phyloP scores from a whole-genome alignment of 2,329 filamentous ascomycete species.

The Penicillium paneum region DNA sequence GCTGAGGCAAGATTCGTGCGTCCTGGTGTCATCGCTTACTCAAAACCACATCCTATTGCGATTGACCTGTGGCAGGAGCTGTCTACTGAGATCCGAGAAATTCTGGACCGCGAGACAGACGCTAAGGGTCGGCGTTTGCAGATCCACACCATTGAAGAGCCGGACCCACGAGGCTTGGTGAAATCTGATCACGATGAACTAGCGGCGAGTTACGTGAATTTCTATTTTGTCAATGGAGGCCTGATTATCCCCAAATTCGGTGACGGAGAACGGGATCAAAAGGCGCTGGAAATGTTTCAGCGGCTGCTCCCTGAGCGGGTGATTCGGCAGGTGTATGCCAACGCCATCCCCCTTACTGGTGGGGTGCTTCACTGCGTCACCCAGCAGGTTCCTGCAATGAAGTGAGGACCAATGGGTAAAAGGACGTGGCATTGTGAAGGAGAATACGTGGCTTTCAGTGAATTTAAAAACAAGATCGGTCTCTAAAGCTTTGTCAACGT shows the following conservation, averaged over 20 bases:
- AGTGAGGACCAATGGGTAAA: background rate
- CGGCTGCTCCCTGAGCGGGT: constrained; percentile 22
- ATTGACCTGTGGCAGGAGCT: constrained; percentile 17
- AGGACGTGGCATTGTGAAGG: background rate
- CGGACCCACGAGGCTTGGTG: constrained; percentile 12
- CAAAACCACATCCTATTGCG: constrained; percentile 14
- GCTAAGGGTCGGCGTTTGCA: constrained; percentile 24
- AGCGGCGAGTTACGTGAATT: constrained; percentile 28
- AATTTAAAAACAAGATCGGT: background rate
- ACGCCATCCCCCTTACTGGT: constrained; percentile 26
- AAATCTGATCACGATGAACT: constrained; percentile 17
- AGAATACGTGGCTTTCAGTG: background rate
- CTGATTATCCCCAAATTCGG: constrained; percentile 31
- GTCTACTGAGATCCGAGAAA: constrained; percentile 19
- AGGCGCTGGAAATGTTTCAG: constrained; percentile 23
- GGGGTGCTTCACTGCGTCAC: constrained; percentile 32
- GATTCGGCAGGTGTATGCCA: constrained; percentile 25
- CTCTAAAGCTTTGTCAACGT: background rate
- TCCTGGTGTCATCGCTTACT: constrained; percentile 26
- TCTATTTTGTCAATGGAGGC: constrained; percentile 30
- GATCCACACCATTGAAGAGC: constrained; percentile 25
- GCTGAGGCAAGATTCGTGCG: constrained; percentile 27
- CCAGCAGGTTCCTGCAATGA: constrained; percentile 22
- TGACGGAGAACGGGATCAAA: constrained; percentile 18
- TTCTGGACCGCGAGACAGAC: constrained; percentile 18